Base-by-base conservation (phyloP, 805 yeast genomes). In the Metschnikowia sp. region DNA sequence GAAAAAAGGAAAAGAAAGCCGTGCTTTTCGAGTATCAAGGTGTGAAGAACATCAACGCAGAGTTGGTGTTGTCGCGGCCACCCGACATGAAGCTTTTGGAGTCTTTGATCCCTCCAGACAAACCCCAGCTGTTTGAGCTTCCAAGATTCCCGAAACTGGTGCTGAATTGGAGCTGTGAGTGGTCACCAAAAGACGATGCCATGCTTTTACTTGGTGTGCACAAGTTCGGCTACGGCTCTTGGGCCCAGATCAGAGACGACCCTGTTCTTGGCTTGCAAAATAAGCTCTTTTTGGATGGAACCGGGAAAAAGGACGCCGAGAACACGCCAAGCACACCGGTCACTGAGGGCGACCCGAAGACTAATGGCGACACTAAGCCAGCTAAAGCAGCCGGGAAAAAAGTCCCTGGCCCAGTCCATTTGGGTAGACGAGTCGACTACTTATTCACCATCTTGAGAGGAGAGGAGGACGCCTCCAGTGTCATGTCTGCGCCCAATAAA, bases 171-270 rank as follows among this genome's bases (percentile, higher is more conserved):
- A 79, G 80, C 44, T 88, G 96, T 58, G 82, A 81, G 29, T 94
- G 99, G 99, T 74, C 75, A 3, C 74, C 76, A 11, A 80, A 75
- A 31, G 96, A 94, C 62, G 99, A 94, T 64, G 86, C 90, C 43
- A 86, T 83, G 82, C 74, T 94, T 45, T 65, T 94, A 51, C 80
- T 87, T 32, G 99, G 99, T 53, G 86, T 92, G 19, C 78, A 79
- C 60, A 90, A 88, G 67, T 91, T 91, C 66, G 99, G 99, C 0
- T 91, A 89, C 65, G 98, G 98, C 13, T 84, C 96, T 1, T 94
- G 99, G 99, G 64, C 78, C 3, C 91, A 87, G 60, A 91, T 94
- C 39, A 77, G 99, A 61, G 99, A 94, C 68, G 99, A 94, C 68
- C 98, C 99, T 2, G 77, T 88, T 44, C 75, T 94, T 49, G 91